Base-by-base conservation (phyloP, 352 stramenopile species). In the Stephanocyclus meneghinianus region DNA sequence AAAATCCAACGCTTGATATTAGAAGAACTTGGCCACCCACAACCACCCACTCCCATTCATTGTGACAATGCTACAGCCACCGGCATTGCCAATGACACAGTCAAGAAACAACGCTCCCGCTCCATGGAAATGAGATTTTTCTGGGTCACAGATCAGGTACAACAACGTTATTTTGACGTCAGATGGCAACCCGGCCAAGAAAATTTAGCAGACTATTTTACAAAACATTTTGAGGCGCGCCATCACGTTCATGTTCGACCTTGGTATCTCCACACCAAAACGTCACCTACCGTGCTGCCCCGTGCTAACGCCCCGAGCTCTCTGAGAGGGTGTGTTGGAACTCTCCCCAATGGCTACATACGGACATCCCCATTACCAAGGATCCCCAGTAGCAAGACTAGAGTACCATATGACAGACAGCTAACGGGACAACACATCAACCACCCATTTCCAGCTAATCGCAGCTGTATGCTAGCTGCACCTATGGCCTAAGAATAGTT, bases 291-390 rank as follows among this genome's bases (percentile, higher is more conserved):
- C 1, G 0, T 26, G 0, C 21, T 26, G 21, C 21, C 21, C 0
- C 0, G 21, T 0, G 21, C 21, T 1, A 26, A 26, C 1, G 21
- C 21, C 21, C 21, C 21, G 21, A 26, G 21, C 21, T 26, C 21
- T 26, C 21, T 26, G 21, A 26, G 21, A 26, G 21, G 21, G 21
- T 26, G 21, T 67, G 35, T 55, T 67, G 40, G 59, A 67, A 67
- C 59, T 37, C 59, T 67, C 0, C 59, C 59, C 0, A n/a, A 67
- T 67, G 59, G 59, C 1, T 67, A 67, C 59, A 18, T 4, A 55
- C 37, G 40, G 11, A 55, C 37, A 51, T 55, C 59, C 18, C 59
- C 59, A 8, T 37, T 67, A 37, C 40, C 56, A 0, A 2, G 29
- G 56, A 64, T 60, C 48, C 21, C 30, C 2, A 18, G 56, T 48